Conservation (phyloP, 2,329 filamentous ascomycete species). For the Plenodomus biglobosus region DNA sequence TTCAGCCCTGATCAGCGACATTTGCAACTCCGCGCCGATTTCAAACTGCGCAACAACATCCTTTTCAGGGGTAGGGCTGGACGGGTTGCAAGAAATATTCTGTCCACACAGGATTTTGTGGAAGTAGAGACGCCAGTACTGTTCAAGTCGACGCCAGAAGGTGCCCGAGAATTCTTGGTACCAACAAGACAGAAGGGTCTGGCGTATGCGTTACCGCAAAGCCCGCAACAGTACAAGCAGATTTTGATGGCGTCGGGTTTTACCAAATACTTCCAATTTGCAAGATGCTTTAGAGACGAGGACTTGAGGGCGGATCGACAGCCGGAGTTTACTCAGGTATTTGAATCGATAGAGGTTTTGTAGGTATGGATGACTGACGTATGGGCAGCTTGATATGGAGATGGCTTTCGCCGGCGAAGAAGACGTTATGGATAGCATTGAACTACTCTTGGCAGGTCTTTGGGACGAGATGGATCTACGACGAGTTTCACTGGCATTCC, state of each 20-base stretch:
- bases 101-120: conserved; percentile 61
- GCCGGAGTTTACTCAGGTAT: conserved; percentile 90
- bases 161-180: conserved; percentile 90
- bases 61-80: conserved; percentile 66
- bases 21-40: conserved; percentile 78
- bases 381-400: conserved; percentile 77
- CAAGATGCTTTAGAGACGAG: conserved; percentile 92
- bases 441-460: conserved; percentile 57
- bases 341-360: conserved; percentile 1
- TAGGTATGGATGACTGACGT: conserved; percentile 3
- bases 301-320: conserved; percentile 90
- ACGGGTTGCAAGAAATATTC: conserved; percentile 55
- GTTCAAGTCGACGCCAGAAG: conserved; percentile 97
- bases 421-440: conserved; percentile 66
- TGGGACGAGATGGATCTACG: conserved; percentile 55
- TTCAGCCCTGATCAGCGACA: conserved; percentile 78
- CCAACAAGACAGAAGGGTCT: conserved; percentile 75
- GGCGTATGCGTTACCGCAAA: conserved; percentile 91
- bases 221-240: conserved; percentile 98
- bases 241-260: conserved; percentile 92
- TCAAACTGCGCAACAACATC: conserved; percentile 67
- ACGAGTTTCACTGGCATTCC: conserved; percentile 53
- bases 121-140: conserved; percentile 91
- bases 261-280: conserved; percentile 84
- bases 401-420: conserved; percentile 79